phyloP scores from a whole-genome alignment of 257 asterid genomes.

The Verbena officinalis region DNA sequence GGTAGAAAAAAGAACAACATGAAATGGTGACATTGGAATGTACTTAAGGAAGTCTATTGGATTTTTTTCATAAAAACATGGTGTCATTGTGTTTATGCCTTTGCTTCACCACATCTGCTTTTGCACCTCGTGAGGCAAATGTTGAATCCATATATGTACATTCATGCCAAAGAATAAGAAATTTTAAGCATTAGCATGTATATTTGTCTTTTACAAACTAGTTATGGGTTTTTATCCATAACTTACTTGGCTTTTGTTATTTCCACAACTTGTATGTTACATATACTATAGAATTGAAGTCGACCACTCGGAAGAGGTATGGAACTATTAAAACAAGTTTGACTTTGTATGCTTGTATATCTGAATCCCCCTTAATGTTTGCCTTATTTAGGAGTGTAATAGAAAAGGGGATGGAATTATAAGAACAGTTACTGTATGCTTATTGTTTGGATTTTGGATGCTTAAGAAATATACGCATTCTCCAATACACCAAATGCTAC shows the following conservation, averaged over 20 bases:
- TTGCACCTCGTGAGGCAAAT: not conserved
- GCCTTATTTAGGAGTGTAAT: not conserved
- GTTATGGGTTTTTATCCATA: not conserved
- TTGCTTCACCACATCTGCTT: constrained; percentile 14
- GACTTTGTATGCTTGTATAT: not conserved
- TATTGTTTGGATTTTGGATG: not conserved
- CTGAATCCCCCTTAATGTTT: not conserved
- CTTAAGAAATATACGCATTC: not conserved
- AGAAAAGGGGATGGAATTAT: not conserved
- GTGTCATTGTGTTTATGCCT: not conserved
- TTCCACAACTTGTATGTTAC: constrained; percentile 9
- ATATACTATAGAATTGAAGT: not conserved
- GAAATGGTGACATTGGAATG: not conserved
- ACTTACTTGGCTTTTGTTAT: not conserved
- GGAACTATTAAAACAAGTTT: not conserved
- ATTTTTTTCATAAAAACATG: not conserved
- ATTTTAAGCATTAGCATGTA: not conserved
- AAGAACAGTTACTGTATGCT: not conserved
- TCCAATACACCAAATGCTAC: not conserved
- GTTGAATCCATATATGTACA: not conserved
- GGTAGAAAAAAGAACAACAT: not conserved
- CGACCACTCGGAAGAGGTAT: not conserved
- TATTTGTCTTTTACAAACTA: constrained; percentile 1
- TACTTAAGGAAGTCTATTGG: not conserved
- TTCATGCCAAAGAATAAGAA: not conserved